Evolutionary conservation across 805 yeast genomes (phyloP), one percentile per base, ranked within the genome.

Genomic region (Starmerella tilneyi): DNA sequence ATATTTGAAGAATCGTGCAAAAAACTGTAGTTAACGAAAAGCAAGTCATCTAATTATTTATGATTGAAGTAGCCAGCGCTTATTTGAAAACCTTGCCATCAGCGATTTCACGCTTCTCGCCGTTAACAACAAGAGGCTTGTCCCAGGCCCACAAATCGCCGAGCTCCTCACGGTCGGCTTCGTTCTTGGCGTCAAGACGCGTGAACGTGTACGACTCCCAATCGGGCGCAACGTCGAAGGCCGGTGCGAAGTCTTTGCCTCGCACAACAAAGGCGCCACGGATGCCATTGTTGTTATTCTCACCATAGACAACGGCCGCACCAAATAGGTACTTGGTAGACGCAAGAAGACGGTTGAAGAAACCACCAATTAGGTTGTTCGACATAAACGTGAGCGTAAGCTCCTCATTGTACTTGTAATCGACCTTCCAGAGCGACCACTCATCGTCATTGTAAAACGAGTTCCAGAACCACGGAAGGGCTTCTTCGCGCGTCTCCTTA

Each of bases 121-220:
- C 96, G 64, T 80, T 70, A 63, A 81, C 73, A 47, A 67, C 67
- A 57, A 86, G 77, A 57, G 97, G 97, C 74, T 85, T 78, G 68
- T 89, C 98, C 97, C 97, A 89, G 59, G 96, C 94, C 81, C 94
- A 84, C 80, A 86, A 74, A 78, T 86, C 84, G 69, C 83, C 74
- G 60, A 92, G 68, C 63, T 84, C 84, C 54, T 73, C 83, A 69
- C 74, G 80, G 74, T 75, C 84, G 64, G 76, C 92, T 57, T 75
- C 77, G 57, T 76, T 76, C 60, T 85, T 59, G 51, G 81, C 75
- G 65, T 89, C 96, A 62, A 89, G 74, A 73, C 84, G 79, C 64
- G 77, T 70, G 82, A 76, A 85, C 49, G 65, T 63, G 73, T 84
- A 89, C 41, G 96, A 84, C 73, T 89, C 97, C 94, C 94, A 86